phyloP scores from a whole-genome alignment of 495 filamentous ascomycete species.

The Aspergillus ostianus region DNA sequence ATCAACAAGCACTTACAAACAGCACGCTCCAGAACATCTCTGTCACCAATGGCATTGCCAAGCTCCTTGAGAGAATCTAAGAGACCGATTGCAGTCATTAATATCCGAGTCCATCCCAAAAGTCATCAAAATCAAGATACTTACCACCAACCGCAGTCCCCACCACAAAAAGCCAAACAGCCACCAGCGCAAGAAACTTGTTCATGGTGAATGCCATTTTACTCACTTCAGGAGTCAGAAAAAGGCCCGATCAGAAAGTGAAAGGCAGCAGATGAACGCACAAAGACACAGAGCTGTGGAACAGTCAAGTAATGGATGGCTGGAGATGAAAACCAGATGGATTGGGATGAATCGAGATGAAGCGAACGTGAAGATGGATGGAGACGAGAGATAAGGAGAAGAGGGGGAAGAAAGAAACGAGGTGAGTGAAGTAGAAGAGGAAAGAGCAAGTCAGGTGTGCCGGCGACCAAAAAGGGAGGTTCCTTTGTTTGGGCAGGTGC shows the following conservation, averaged over 20 bases:
- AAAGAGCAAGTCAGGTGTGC: slow-evolving; percentile 14
- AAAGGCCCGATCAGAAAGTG: no score
- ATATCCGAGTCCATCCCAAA: neutral
- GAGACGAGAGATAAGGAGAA: slow-evolving; percentile 1
- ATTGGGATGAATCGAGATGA: slow-evolving; percentile 5
- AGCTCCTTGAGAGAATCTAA: slow-evolving; percentile 4
- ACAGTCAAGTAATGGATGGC: neutral
- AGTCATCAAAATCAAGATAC: neutral
- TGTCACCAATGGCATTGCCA: slow-evolving; percentile 1
- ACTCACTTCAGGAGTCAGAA: neutral
- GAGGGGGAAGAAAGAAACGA: slow-evolving; percentile 1
- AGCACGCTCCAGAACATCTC: neutral
- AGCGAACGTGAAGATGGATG: slow-evolving; percentile 5
- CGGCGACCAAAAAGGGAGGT: slow-evolving; percentile 7
- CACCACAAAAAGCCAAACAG: slow-evolving; percentile 11
- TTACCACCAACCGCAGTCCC: slow-evolving; percentile 14
- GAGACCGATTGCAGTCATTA: neutral
- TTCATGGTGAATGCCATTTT: slow-evolving; percentile 1
- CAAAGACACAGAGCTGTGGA: neutral
- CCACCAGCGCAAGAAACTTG: slow-evolving; percentile 14
- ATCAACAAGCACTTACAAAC: slow-evolving; percentile 5
- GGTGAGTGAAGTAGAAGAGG: neutral
- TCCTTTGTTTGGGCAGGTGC: slow-evolving; percentile 16
- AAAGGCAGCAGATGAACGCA: neutral
- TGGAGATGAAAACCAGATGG: slow-evolving; percentile 4